Conservation (phyloP, 2,329 filamentous ascomycete genomes). For the Trichophyton simii region DNA sequence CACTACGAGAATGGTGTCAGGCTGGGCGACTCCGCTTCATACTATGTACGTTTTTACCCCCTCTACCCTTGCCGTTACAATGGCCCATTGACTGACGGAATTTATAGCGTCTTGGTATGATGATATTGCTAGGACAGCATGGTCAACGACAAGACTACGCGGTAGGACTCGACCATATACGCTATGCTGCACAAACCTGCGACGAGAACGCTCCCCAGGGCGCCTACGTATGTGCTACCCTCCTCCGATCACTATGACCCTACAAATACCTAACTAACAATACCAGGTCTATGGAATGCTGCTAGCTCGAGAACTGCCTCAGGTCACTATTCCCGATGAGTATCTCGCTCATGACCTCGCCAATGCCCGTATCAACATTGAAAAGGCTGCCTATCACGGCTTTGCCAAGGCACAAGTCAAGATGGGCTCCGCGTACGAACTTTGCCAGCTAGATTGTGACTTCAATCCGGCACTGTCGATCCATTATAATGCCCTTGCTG, state of each 20-base stretch:
- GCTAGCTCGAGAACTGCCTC: constrained; percentile 77
- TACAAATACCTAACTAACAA: neutral
- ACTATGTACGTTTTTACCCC: constrained; percentile 39
- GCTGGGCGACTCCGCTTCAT: constrained; percentile 74
- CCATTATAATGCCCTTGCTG: constrained; percentile 89
- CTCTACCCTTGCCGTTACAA: too few relatives aligned
- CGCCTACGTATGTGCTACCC: constrained; percentile 50
- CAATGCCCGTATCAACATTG: constrained; percentile 72
- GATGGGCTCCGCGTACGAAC: constrained; percentile 91
- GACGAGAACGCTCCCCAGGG: constrained; percentile 96
- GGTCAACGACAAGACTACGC: constrained; percentile 72
- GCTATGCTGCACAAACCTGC: constrained; percentile 66
- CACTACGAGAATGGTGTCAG: constrained; percentile 78
- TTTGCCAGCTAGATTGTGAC: constrained; percentile 85
- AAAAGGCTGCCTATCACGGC: constrained; percentile 89
- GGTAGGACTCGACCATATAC: constrained; percentile 69
- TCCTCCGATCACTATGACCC: neutral
- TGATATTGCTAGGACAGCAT: constrained; percentile 88
- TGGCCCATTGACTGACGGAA: neutral
- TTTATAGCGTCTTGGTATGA: constrained; percentile 80
- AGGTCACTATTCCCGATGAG: constrained; percentile 65
- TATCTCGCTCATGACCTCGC: constrained; percentile 60
- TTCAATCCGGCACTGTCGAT: constrained; percentile 87
- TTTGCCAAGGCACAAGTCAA: constrained; percentile 95
- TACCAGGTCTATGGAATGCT: constrained; percentile 75